Conservation (phyloP, 2,329 filamentous ascomycete genomes). For the Diaporthe caulivora region DNA sequence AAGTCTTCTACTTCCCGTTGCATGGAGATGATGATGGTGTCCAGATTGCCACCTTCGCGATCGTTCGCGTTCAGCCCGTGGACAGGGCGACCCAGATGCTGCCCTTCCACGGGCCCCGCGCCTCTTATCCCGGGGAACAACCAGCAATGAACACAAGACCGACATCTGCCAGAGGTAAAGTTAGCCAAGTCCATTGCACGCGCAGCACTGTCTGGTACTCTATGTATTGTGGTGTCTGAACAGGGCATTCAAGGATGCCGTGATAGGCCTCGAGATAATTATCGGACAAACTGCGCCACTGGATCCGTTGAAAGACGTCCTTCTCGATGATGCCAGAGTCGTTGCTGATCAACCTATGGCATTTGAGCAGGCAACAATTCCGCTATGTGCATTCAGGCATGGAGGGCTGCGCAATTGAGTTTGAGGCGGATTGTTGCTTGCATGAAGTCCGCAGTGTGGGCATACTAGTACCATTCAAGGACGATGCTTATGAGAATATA, state of each 20-base stretch:
- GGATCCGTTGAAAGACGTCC: not conserved
- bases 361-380: no score
- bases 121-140: not conserved
- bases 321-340: not conserved
- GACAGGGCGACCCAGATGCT: not conserved
- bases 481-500: no score
- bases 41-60: not conserved
- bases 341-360: not conserved
- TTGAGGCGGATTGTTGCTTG: no score
- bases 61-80: not conserved
- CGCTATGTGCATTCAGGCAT: no score
- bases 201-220: not conserved
- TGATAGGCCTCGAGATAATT: not conserved
- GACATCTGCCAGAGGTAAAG: not conserved
- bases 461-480: no score
- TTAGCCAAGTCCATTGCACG: not conserved
- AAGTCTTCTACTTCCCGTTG: not conserved
- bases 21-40: not conserved
- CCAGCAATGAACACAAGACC: not conserved
- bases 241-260: not conserved
- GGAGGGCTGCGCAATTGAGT: no score
- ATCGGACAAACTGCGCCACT: not conserved
- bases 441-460: no score
- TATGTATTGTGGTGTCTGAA: not conserved
- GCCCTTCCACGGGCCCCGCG: not conserved